phyloP scores from a whole-genome alignment of 331 rosid genomes.

The Erythrophleum ivorense region DNA sequence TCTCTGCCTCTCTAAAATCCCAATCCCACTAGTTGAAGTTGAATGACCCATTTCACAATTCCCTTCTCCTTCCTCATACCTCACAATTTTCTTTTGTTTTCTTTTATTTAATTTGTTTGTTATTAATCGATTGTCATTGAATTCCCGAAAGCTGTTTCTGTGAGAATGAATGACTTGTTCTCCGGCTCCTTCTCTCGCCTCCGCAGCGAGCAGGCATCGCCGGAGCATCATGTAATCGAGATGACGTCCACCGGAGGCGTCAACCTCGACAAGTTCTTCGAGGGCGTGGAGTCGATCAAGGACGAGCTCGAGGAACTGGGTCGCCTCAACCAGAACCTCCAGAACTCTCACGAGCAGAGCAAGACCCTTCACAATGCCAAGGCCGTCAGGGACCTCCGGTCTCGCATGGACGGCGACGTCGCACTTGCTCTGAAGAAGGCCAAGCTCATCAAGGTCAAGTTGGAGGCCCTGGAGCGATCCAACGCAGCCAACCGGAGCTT shows the following conservation, averaged over 20 bases:
- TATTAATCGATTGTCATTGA: background rate
- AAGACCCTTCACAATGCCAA: constrained; percentile 84
- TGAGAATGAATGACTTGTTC: constrained; percentile 76
- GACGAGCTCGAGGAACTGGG: constrained; percentile 86
- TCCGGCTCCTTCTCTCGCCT: constrained; percentile 80
- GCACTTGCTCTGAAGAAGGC: constrained; percentile 81
- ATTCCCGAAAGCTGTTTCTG: background rate
- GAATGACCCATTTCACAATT: background rate
- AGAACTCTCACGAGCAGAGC: constrained; percentile 69
- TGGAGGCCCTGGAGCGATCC: constrained; percentile 86
- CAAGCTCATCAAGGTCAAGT: constrained; percentile 75
- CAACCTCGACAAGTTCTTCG: constrained; percentile 80
- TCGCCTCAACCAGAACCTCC: constrained; percentile 50
- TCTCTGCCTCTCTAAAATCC: background rate
- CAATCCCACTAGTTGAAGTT: background rate
- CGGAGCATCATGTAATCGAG: constrained; percentile 72
- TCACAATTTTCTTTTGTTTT: background rate
- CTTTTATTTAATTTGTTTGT: background rate
- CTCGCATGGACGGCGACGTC: constrained; percentile 90
- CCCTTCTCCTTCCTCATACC: background rate
- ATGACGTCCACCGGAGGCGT: constrained; percentile 56
- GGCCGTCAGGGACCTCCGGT: constrained; percentile 76
- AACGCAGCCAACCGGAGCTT: constrained; percentile 85
- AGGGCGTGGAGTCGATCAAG: constrained; percentile 77
- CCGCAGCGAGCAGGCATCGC: constrained; percentile 58